These are phyloP conservation scores for Breviolum minutum DNA, from an alignment of 73 alveolate species.

Conservation along the genomic window DNA sequence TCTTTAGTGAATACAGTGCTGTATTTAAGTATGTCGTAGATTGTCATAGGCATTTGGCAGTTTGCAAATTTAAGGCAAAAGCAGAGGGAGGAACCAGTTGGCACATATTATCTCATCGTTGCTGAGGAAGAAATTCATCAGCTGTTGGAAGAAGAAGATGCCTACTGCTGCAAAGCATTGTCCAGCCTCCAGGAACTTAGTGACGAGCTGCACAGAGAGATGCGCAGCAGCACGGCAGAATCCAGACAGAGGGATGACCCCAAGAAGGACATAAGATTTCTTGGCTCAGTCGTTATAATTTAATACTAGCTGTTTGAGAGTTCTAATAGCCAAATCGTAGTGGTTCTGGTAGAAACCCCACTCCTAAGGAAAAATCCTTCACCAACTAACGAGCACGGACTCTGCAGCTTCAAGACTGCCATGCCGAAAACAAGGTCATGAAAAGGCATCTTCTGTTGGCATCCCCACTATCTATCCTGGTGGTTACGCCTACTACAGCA, in stretches of 20 bases:
- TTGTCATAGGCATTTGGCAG: too few species aligned
- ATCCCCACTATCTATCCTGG: constrained; percentile 52
- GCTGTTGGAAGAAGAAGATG: constrained; percentile 69
- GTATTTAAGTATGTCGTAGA: too few species aligned
- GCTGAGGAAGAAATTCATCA: constrained; percentile 42
- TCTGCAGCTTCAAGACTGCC: not conserved
- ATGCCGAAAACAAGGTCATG: constrained; percentile 23
- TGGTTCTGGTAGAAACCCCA: too few species aligned
- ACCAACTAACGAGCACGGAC: not conserved
- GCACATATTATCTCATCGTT: not conserved
- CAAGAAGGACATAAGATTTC: too few species aligned
- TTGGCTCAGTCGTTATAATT: not conserved
- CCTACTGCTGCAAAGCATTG: constrained; percentile 56
- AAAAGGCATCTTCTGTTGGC: constrained; percentile 68
- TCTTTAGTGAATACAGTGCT: too few species aligned
- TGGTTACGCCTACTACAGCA: constrained; percentile 73
- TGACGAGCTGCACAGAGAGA: constrained; percentile 53
- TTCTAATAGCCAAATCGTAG: too few species aligned
- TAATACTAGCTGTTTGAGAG: not conserved
- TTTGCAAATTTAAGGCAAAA: too few species aligned
- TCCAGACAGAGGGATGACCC: not conserved
- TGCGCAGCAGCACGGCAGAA: constrained; percentile 10
- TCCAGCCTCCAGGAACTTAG: constrained; percentile 27
- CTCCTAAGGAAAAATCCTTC: not conserved
- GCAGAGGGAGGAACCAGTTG: too few species aligned